Conservation (phyloP, 2,329 filamentous ascomycete genomes). For the Fusarium mexicanum region DNA sequence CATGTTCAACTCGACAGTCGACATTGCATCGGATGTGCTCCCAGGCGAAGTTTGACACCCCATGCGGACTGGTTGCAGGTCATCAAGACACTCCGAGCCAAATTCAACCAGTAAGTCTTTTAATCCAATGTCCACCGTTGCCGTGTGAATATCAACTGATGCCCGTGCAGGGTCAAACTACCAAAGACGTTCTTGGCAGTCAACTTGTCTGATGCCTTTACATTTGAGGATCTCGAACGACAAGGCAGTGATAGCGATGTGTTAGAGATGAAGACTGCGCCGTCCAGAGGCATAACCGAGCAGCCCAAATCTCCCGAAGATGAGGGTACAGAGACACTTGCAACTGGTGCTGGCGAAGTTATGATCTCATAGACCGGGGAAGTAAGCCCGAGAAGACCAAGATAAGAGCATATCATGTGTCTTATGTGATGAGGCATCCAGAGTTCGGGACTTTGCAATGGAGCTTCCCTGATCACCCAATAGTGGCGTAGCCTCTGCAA, state of each 20-base stretch:
- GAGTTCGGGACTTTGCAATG: neutral
- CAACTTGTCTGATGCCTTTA: conserved; percentile 71
- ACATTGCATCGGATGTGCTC: conserved; percentile 94
- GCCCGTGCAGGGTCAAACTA: conserved; percentile 64
- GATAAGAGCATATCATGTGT: conserved; percentile 18
- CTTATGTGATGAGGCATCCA: neutral
- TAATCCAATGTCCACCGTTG: neutral
- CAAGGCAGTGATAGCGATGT: conserved; percentile 58
- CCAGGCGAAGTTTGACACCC: conserved; percentile 86
- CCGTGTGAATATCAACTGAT: conserved; percentile 28
- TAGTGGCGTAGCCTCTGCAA: neutral
- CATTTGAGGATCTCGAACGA: conserved; percentile 66
- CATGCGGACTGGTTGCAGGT: conserved; percentile 97
- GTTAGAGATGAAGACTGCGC: conserved; percentile 58
- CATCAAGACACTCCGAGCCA: conserved; percentile 93
- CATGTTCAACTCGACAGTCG: conserved; percentile 96
- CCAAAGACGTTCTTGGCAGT: conserved; percentile 73
- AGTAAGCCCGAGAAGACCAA: conserved; percentile 2
- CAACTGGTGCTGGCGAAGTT: conserved; percentile 37
- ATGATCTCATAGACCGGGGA: conserved; percentile 34
- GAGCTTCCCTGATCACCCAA: neutral
- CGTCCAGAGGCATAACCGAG: conserved; percentile 44
- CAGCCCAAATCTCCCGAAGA: conserved; percentile 17
- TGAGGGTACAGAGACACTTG: conserved; percentile 12
- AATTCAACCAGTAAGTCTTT: conserved; percentile 84